phyloP scores from a whole-genome alignment of 106 monocot species.

The Dendrobium officinale region DNA sequence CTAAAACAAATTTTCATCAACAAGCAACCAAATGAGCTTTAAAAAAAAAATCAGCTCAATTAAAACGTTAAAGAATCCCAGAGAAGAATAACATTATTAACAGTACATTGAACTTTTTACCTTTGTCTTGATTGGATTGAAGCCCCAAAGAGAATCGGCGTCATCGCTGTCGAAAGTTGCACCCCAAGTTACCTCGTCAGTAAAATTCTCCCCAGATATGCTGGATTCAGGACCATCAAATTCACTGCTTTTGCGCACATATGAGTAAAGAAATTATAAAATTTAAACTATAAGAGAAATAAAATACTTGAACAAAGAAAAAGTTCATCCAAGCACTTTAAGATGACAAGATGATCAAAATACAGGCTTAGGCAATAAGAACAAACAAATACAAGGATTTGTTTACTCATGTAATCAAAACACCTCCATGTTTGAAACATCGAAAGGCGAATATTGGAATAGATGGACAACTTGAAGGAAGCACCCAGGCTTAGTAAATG shows the following conservation, averaged over 20 bases:
- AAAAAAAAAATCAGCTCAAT: too few relatives aligned
- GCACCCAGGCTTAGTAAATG: neutral
- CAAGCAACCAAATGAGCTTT: too few relatives aligned
- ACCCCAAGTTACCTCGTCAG: slow-evolving; percentile 64
- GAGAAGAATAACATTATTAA: too few relatives aligned
- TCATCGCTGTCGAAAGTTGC: slow-evolving; percentile 77
- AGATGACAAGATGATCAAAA: neutral
- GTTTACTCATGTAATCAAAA: neutral
- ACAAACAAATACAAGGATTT: neutral
- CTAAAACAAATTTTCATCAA: too few relatives aligned
- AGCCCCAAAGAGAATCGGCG: slow-evolving; percentile 82
- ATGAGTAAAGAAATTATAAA: neutral
- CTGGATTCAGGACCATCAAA: slow-evolving; percentile 68
- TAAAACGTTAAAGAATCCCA: too few relatives aligned
- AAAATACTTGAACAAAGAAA: neutral
- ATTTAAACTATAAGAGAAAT: neutral
- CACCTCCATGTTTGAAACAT: neutral
- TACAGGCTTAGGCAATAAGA: neutral
- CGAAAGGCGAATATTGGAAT: neutral
- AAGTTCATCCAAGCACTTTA: neutral
- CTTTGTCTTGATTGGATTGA: slow-evolving; percentile 37
- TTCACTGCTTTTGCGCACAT: slow-evolving; percentile 35
- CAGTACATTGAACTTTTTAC: neutral
- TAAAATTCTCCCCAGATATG: slow-evolving; percentile 51
- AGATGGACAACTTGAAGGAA: neutral